Evolutionary conservation across 2,329 filamentous ascomycete species (phyloP), one percentile per base, ranked within the genome.

Genomic region (Alternaria solani): DNA sequence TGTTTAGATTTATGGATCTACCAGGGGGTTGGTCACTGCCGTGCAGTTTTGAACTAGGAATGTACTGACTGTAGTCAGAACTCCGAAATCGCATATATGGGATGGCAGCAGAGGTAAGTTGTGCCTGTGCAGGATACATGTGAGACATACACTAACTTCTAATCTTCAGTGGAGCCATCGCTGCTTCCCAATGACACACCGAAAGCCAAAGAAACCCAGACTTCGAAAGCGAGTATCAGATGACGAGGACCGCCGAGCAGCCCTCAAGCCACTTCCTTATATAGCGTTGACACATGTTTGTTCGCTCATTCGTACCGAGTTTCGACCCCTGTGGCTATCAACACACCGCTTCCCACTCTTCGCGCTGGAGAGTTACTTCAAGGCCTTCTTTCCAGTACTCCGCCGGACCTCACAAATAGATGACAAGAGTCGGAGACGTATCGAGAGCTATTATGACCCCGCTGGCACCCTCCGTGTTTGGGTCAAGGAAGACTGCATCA

Each of bases 61-160:
- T 4, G 9, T 30, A n/a, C 64, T 66, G 39, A 36, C 14, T 26
- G 12, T 2, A 23, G 3, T 26, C 18, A 75, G 73, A 75, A 55
- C 51, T 74, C 2, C 66, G 66, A 8, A 74, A 75, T 28, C 67
- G 51, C 1, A 64, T 75, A 4, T 75, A 75, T 26, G 65, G 67
- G 16, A 26, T 62, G 14, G 65, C 66, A 9, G 46, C 36, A 11
- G 63, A 65, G 20, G 20, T 23, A 23, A 23, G 20, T 23, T 23
- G 20, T 23, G 20, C 20, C 20, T 23, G 4, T 23, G 20, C 20
- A 4, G 4, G 20, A 23, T 23, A 23, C 20, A 23, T 4, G 20
- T 23, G 20, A 23, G 4, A 23, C 20, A 23, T 23, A 23, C 20
- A 4, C 20, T 23, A 4, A 23, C 20, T 23, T 23, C 20, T 2